A percentile compares a stretch with the other conserved stretches of the same genome.
Conservation (phyloP, 2,329 filamentous ascomycete genomes). For the Phaeosphaeria sp. region DNA sequence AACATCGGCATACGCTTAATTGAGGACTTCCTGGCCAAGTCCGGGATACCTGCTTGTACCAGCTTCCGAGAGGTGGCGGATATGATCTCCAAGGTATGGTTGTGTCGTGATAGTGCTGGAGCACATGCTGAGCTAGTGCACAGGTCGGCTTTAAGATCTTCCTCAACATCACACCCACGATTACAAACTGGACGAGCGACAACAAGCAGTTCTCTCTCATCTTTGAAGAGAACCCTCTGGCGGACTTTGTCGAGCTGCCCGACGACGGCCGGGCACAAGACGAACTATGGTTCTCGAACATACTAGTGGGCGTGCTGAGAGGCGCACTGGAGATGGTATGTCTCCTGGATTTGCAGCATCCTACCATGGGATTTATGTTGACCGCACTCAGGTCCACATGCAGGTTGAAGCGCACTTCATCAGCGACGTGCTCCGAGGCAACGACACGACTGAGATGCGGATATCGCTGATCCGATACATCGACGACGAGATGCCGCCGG, state of each 20-base stretch:
- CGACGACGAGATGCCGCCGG: conserved; percentile 94
- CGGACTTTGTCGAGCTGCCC: conserved; percentile 96
- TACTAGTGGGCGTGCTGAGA: conserved; percentile 89
- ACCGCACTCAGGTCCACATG: conserved; percentile 75
- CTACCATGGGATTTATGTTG: not conserved
- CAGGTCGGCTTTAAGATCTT: conserved; percentile 99
- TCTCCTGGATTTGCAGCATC: not conserved
- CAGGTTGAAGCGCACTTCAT: conserved; percentile 97
- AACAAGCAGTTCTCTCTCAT: conserved; percentile 95
- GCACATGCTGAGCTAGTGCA: not conserved
- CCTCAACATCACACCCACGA: conserved; percentile 90
- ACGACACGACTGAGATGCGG: conserved; percentile 97
- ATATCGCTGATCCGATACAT: conserved; percentile 92
- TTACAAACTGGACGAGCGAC: conserved; percentile 95
- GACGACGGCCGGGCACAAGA: conserved; percentile 96
- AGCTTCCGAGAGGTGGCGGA: conserved; percentile 97
- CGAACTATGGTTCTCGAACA: conserved; percentile 98
- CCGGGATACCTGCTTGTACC: conserved; percentile 83
- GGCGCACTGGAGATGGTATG: conserved; percentile 93
- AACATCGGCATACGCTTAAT: conserved; percentile 96
- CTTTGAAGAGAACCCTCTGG: conserved; percentile 95
- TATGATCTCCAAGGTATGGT: conserved; percentile 83
- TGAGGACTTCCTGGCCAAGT: conserved; percentile 97
- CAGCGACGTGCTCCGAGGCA: conserved; percentile 88
- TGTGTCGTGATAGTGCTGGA: not conserved